Percentiles rank a stretch among this genome's conserved stretches.
phyloP scores from a whole-genome alignment of 2,329 filamentous ascomycete genomes.

The Fusarium sp. region DNA sequence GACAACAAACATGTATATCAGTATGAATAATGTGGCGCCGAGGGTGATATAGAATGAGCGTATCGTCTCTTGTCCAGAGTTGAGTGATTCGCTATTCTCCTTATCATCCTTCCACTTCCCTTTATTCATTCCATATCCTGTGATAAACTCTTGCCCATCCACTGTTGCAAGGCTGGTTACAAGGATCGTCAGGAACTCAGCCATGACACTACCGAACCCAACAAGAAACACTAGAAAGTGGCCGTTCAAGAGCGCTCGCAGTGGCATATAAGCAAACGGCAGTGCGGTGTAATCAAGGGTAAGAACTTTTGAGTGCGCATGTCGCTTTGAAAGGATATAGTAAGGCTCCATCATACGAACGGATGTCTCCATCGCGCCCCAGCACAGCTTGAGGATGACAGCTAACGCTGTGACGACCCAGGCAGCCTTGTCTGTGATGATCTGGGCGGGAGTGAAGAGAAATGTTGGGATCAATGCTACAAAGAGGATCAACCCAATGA shows the following conservation, averaged over 20 bases:
- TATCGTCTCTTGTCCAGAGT: constrained; percentile 67
- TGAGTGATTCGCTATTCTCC: constrained; percentile 46
- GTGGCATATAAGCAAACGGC: constrained; percentile 71
- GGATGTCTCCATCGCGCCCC: constrained; percentile 74
- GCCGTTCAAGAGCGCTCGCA: constrained; percentile 69
- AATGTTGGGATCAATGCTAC: constrained; percentile 67
- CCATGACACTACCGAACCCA: constrained; percentile 74
- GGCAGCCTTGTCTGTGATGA: constrained; percentile 68
- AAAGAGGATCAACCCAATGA: constrained; percentile 66
- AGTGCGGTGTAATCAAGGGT: constrained; percentile 78
- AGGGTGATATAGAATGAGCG: constrained; percentile 74
- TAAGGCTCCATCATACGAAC: constrained; percentile 80
- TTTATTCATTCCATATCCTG: constrained; percentile 32
- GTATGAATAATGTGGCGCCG: constrained; percentile 67
- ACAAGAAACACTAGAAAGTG: constrained; percentile 74
- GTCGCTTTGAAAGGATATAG: constrained; percentile 72
- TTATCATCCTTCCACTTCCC: constrained; percentile 18
- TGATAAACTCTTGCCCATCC: constrained; percentile 68
- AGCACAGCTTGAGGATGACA: constrained; percentile 73
- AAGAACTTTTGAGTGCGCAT: constrained; percentile 71
- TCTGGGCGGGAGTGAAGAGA: constrained; percentile 65
- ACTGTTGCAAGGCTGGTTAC: constrained; percentile 72
- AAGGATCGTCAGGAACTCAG: constrained; percentile 77
- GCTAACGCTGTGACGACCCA: constrained; percentile 73
- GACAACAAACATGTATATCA: constrained; percentile 71